Evolutionary conservation across 2,329 filamentous ascomycete species (phyloP), one percentile per base, ranked within the genome.

Genomic region (Penicillium brevicompactum): DNA sequence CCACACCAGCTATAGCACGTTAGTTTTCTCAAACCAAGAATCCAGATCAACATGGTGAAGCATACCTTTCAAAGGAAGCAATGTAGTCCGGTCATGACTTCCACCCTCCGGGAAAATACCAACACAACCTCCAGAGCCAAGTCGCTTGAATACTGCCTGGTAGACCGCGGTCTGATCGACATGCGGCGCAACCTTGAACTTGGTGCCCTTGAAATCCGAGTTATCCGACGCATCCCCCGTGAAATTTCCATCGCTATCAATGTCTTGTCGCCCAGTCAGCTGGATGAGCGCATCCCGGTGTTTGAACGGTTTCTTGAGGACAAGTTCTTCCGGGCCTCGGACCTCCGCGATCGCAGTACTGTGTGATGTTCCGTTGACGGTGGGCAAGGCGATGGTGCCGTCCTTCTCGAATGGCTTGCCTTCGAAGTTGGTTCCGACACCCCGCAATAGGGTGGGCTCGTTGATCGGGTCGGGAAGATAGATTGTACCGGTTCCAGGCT

Each of bases 51-150:
- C n/a, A 48, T 11, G 7, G n/a, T 16, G 6, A 38, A 9, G 53
- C 51, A 49, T 72, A 83, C 81, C 79, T 82, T 97, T 97, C 59
- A 97, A 80, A 21, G 94, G 93, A 41, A 97, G 82, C 44, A 97
- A 82, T 70, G 96, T 91, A 0, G 93, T 92, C 58, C 93, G 87
- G 73, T 97, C 93, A 75, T 97, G 93, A 71, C 92, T 97, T 67
- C 93, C 93, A 63, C 93, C 93, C 76, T 99, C 93, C 2, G 93
- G 93, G 74, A 97, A 99, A 69, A 99, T 97, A 59, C 93, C 94
- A 51, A 97, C 90, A 70, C 92, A 96, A 16, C 92, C 93, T 45
- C 91, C 92, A 38, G 84, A 83, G 62, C 87, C 87, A 32, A 99
- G 82, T 30, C 91, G 86, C 61, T 87, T 84, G 74, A 97, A 97